Evolutionary conservation across 768 basidiomycete genomes (phyloP).

Genomic region (Tylopilus subfusipes): DNA sequence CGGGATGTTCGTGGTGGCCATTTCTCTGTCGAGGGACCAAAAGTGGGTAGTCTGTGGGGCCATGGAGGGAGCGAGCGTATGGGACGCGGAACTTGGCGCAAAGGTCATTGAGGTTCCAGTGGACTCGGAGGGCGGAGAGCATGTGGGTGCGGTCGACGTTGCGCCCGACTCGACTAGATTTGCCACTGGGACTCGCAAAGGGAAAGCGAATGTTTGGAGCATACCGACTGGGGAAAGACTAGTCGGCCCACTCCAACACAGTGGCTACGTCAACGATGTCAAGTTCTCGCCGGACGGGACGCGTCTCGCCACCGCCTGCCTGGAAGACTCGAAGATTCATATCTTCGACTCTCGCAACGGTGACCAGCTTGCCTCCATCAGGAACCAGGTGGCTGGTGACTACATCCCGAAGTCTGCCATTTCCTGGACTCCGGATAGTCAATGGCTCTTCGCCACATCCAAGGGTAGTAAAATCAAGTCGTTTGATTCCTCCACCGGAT

Average conservation of each 20-base stretch:
- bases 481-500: neutral
- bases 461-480: neutral
- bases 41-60: neutral
- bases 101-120: too few species aligned
- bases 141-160: neutral
- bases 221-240: neutral
- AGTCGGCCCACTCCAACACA: neutral
- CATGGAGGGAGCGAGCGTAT: too few species aligned
- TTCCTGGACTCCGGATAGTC: neutral
- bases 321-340: neutral
- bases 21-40: neutral
- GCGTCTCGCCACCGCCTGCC: neutral
- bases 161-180: neutral
- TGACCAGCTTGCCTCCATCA: neutral
- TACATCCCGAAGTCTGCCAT: neutral
- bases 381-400: neutral
- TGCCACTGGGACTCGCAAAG: too few species aligned
- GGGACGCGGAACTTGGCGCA: too few species aligned
- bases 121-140: neutral
- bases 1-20: neutral
- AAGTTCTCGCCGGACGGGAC: constrained; percentile 1
- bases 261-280: neutral
- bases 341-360: constrained; percentile 1
- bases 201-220: neutral
- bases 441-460: neutral